phyloP scores from a whole-genome alignment of 495 filamentous ascomycete species.

The Aspergillus sclerotioniger region DNA sequence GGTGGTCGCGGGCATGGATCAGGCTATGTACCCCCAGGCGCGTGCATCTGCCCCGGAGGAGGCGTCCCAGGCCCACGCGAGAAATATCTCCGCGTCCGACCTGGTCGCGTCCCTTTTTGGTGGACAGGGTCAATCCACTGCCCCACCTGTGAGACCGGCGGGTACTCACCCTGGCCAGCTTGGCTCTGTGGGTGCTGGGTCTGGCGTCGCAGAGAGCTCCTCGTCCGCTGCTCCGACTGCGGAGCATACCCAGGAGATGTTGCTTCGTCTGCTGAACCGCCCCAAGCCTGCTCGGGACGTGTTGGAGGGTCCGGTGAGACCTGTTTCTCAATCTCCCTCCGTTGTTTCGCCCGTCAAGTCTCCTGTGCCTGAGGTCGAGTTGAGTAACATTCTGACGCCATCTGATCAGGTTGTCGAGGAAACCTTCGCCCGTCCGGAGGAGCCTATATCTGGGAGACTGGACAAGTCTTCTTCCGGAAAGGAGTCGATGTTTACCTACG shows the following conservation, averaged over 20 bases:
- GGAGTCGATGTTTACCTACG: slow-evolving; percentile 65
- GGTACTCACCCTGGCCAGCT: slow-evolving; percentile 16
- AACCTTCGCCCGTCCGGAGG: slow-evolving; percentile 16
- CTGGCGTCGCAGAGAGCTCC: slow-evolving; percentile 21
- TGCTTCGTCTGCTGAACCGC: slow-evolving; percentile 64
- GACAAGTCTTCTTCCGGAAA: slow-evolving; percentile 33
- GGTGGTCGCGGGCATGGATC: slow-evolving; percentile 28
- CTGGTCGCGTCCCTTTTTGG: slow-evolving; percentile 60
- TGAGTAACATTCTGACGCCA: slow-evolving; percentile 7
- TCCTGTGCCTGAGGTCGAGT: slow-evolving; percentile 9
- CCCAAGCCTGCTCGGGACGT: slow-evolving; percentile 43
- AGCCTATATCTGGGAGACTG: slow-evolving; percentile 25
- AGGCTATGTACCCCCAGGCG: slow-evolving; percentile 35
- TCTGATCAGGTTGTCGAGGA: slow-evolving; percentile 29
- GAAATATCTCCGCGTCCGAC: slow-evolving; percentile 61
- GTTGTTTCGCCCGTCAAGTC: slow-evolving; percentile 22
- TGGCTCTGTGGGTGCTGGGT: slow-evolving; percentile 23
- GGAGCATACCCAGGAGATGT: slow-evolving; percentile 61
- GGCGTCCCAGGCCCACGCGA: slow-evolving; percentile 42
- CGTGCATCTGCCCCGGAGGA: slow-evolving; percentile 36
- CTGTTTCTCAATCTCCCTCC: slow-evolving; percentile 13
- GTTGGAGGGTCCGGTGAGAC: slow-evolving; percentile 9
- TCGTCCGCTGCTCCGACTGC: slow-evolving; percentile 27
- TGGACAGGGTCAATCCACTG: slow-evolving; percentile 30
- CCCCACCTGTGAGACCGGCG: slow-evolving; percentile 17